Percentiles rank a stretch among this genome's conserved stretches.
phyloP scores from a whole-genome alignment of 768 basidiomycete species.

The Suillus bovinus region DNA sequence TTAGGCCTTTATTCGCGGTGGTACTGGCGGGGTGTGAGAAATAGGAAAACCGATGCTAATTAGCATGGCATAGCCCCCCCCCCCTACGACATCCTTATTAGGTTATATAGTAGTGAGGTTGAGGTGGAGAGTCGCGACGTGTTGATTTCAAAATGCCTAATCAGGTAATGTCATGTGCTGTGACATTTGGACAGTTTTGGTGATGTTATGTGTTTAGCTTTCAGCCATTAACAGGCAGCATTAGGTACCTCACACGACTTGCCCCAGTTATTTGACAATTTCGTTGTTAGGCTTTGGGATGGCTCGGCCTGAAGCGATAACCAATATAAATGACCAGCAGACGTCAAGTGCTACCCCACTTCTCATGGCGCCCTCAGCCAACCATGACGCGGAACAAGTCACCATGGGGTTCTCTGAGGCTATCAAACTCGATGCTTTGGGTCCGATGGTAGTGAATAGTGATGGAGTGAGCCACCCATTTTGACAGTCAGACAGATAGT shows the following conservation, averaged over 20 bases:
- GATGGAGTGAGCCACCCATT: conserved; percentile 50
- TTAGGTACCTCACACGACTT: neutral
- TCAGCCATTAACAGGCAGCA: neutral
- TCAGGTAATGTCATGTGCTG: no score
- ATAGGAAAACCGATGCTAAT: no score
- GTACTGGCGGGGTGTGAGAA: no score
- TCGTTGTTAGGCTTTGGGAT: neutral
- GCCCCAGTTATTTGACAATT: neutral
- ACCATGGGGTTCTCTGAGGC: conserved; percentile 23
- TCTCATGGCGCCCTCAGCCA: conserved; percentile 12
- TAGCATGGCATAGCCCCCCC: no score
- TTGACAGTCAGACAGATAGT: neutral
- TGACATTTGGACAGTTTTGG: no score
- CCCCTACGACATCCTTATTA: no score
- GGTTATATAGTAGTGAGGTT: no score
- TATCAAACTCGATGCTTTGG: conserved; percentile 57
- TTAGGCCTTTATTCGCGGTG: no score
- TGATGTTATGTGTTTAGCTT: no score
- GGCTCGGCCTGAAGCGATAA: neutral
- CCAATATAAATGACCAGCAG: neutral
- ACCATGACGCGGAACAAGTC: conserved; percentile 15
- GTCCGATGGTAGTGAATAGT: conserved; percentile 68
- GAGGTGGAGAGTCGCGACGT: no score
- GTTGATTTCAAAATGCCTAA: no score
- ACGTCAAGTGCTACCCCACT: conserved; percentile 6